Evolutionary conservation across 2,329 filamentous ascomycete species (phyloP), one percentile per base, ranked within the genome.

Genomic region (Ceratocystis huliohia): DNA sequence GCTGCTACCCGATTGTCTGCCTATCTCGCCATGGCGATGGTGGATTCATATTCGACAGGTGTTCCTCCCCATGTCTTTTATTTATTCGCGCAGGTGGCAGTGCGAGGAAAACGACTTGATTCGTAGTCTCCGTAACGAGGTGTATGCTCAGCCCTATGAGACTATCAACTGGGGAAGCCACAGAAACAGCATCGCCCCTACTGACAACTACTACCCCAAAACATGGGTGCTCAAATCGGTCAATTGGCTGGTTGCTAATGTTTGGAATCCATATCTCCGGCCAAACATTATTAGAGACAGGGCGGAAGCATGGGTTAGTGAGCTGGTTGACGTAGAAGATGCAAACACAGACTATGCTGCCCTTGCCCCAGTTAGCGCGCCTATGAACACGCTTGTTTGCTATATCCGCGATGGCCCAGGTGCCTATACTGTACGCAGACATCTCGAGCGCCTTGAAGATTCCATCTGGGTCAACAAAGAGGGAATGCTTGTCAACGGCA

Each of bases 11-110:
- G 89, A 96, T 74, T 96, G 91, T 91, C 82, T 91, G 2, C 92
- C 92, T 0, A 82, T 96, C 72, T 86, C 91, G 4, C 93, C 93
- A 0, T 96, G 91, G 91, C 81, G 91, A 70, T 96, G 93, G 92
- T 96, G 92, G 93, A 89, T 97, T 72, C 94, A 99, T 72, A 96
- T 96, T 75, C 90, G 94, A n/a, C 86, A 89, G 76, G 92, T 99
- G n/a, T 96, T 93, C 72, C 75, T 96, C 62, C 88, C 92, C 4
- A 96, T 97, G 91, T 86, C 88, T 0, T 96, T 88, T 73, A 76
- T 97, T 53, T 96, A 88, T 79, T 96, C 91, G 0, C 91, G 88
- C 78, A 81, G 81, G 69, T 96, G 90, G 85, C 82, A 81, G 33
- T 88, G 88, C 70, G 88, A 90, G 17, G 81, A 88, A 70, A 93